Conservation (phyloP, 768 basidiomycete species). For the Amanita jacksonii region DNA sequence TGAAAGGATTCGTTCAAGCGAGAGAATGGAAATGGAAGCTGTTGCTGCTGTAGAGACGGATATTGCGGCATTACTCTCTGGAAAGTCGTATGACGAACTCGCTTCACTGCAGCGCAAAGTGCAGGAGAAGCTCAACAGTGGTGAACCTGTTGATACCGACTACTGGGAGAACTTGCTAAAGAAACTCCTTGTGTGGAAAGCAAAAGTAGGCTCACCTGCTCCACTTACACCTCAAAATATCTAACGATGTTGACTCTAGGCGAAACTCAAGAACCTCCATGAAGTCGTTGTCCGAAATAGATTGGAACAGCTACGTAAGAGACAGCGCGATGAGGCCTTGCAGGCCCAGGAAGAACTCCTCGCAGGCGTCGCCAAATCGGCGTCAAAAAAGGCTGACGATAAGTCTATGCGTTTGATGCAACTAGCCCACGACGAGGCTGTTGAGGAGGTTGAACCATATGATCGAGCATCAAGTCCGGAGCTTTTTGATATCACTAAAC, state of each 20-base stretch:
- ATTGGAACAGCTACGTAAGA: conserved; percentile 89
- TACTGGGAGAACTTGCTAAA: conserved; percentile 95
- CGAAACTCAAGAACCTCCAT: conserved; percentile 85
- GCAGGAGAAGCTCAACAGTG: conserved; percentile 79
- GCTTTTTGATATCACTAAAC: conserved; percentile 60
- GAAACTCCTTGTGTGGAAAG: conserved; percentile 93
- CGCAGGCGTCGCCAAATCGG: conserved; percentile 63
- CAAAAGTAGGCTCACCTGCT: conserved; percentile 50
- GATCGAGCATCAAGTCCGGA: conserved; percentile 79
- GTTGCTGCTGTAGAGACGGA: conserved; percentile 80
- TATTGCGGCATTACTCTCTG: conserved; percentile 69
- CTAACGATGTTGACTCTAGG: conserved; percentile 32
- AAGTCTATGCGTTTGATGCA: conserved; percentile 27
- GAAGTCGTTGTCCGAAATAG: conserved; percentile 96
- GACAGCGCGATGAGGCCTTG: conserved; percentile 91
- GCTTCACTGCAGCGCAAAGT: conserved; percentile 75
- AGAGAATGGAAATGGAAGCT: conserved; percentile 56
- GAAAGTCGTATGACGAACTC: conserved; percentile 83
- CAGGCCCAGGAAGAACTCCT: conserved; percentile 88
- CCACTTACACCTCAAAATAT: neutral
- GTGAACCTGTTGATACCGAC: conserved; percentile 93
- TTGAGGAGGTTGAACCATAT: conserved; percentile 73
- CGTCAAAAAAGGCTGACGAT: conserved; percentile 27
- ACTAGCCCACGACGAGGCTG: conserved; percentile 22
- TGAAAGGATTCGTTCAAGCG: conserved; percentile 59